Base-by-base conservation (phyloP, 495 filamentous ascomycete species). In the Usnea hakonensis region DNA sequence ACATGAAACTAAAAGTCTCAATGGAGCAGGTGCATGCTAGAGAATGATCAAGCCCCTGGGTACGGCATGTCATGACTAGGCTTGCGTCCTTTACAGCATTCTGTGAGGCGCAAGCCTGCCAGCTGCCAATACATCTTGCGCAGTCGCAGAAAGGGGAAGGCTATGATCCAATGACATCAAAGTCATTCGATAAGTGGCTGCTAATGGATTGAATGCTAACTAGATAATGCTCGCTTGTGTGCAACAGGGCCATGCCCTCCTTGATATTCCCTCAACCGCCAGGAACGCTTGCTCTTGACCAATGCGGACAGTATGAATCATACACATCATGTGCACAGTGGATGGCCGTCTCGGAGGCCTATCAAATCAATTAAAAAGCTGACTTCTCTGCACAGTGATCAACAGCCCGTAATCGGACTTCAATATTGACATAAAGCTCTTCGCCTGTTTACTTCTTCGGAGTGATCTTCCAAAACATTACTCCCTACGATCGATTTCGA, bases 301-400 rank as follows among this genome's bases (percentile, higher is more conserved):
- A 11, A 14, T 0, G 23, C 4, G 23, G 30, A 13, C 23, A 26
- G 17, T 50, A 50, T 50, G 46, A 50, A 13, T 50, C 46, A 50
- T n/a, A n/a, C 46, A 50, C 23, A 50, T 50, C 46, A 50, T 50
- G 46, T 50, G 46, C 26, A 28, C 46, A 13, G 46, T 14, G 11
- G 30, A 30, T 30, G 46, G 46, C 46, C 46, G 46, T 30, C 19
- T 30, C 9, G 26, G 26, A 50, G 46, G 21, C 46, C 46, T 30
- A 50, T 50, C 23, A 16, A 50, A 50, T 50, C 23, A 50, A 5
- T 50, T 50, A 28, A 50, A 50, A 50, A 50, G 46, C 46, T 50
- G 46, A 30, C 46, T 17, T 30, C 13, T 26, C 46, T 10, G 11
- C 21, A 26, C 44, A 28, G 21, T 23, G 3, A 9, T 46, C 6